Evolutionary conservation across 2,329 filamentous ascomycete genomes (phyloP).

Genomic region (Fusarium odoratissimum): DNA sequence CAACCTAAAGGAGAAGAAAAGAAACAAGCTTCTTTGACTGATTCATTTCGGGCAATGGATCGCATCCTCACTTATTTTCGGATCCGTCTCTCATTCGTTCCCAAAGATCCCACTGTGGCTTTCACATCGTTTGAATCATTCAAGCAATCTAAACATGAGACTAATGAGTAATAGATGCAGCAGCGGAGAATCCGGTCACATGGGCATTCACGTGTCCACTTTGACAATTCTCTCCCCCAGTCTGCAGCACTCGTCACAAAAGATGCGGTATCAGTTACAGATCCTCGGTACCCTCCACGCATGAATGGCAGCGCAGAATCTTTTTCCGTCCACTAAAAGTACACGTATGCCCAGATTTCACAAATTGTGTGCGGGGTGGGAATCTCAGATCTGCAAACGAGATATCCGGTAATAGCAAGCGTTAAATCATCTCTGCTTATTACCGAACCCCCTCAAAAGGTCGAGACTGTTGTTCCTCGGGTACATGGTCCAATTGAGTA

Average conservation of each 20-base stretch:
- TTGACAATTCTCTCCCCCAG: not conserved
- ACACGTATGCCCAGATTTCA: not conserved
- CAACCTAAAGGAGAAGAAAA: not conserved
- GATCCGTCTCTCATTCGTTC: not conserved
- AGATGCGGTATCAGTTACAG: not conserved
- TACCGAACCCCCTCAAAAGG: not conserved
- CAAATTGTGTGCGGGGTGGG: not conserved
- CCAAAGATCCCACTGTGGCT: not conserved
- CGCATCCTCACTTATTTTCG: not conserved
- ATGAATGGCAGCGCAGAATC: not conserved
- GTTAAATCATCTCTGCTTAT: not conserved
- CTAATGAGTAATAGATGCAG: not conserved
- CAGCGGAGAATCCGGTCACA: not conserved
- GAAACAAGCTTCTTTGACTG: not conserved
- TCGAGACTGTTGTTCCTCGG: not conserved
- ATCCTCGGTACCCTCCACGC: not conserved
- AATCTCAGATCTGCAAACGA: slow-evolving; percentile 33
- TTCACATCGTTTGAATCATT: not conserved
- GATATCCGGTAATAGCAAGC: slow-evolving; percentile 26
- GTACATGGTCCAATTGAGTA: not conserved
- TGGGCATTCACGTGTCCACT: not conserved
- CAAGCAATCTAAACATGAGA: not conserved
- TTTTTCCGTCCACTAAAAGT: not conserved
- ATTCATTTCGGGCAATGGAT: not conserved
- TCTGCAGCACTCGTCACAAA: not conserved